Base-by-base conservation (phyloP, 805 yeast species). In the Candida quercuum region DNA sequence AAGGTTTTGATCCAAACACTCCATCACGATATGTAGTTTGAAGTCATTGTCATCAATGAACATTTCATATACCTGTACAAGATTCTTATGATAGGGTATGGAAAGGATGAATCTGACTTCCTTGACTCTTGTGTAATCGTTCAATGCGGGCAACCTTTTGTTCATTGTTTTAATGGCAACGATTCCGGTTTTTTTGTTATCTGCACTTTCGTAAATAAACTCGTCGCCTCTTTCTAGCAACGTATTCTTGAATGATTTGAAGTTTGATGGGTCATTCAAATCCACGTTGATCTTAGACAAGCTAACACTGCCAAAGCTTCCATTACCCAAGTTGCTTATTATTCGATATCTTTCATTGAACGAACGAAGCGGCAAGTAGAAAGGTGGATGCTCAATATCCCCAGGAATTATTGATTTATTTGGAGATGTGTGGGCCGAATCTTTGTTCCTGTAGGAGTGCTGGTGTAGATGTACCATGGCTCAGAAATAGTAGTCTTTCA, bases 151-250 rank as follows among this genome's bases (percentile, higher is more conserved):
- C 33, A 79, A 56, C 41, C 70, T 64, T 42, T 72, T 71, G 40
- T 74, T 76, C 83, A 89, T 80, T 6, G 85, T 78, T 56, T 89
- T 89, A 37, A 89, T 74, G 3, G 98, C 98, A 33, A 87, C 94
- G 14, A 65, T 39, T 8, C 67, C 63, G 28, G 59, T 57, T 18
- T 44, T 41, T 41, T 62, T 63, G 35, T 61, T 62, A 30, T 49
- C 40, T 35, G 41, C 45, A 42, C 64, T 65, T 35, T 62, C 64
- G 37, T 54, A 42, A 11, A 37, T 36, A 26, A 45, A 54, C n/a
- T 39, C 37, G 2, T 33, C 37, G 10, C 39, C 32, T 37, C 61
- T 61, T 33, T 74, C 72, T 59, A 81, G 51, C 45, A 83, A 54
- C 0, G 91, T 79, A 21, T 55, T 45, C 20, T 36, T 42, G 32